Base-by-base conservation (phyloP, 2,329 filamentous ascomycete species). In the Calonectria henricotiae region DNA sequence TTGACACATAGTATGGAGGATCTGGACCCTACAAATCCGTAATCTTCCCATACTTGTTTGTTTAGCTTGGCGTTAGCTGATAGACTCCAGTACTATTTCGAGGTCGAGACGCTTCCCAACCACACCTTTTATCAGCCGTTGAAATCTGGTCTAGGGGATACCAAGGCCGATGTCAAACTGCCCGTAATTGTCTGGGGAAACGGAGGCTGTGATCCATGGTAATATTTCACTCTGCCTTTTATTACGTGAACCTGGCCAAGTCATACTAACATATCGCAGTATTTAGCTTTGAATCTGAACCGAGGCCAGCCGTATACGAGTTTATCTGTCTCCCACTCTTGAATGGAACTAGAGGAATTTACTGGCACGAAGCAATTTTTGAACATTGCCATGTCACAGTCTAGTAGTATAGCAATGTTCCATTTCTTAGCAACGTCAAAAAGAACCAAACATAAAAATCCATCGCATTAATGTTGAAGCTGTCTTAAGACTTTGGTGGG, bases 401-500 rank as follows among this genome's bases (percentile, higher is more conserved):
- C 12, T 37, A 37, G 6, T 20, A 5, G 5, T 30, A 30, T 30
- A 30, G 7, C 7, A 30, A 30, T 30, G 4, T 30, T 30, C 27
- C 7, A 30, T 30, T 30, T 30, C 7, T 30, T 5, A 30, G 7
- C 7, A 30, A 30, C 27, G 6, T n/a, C 20, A 20, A 44, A 46
- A 5, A 46, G 20, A 27, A 55, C 5, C 4, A 39, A 20, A 25
- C 0, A 37, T 23, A 47, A 4, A 32, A 32, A 11, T 15, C 6
- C 13, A 13, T n/a, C 17, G 12, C 7, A 64, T 60, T 11, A 66
- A 11, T 70, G 66, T 1, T 55, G 62, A 37, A 76, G 65, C 9
- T 30, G 41, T 43, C 62, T 69, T 49, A 76, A 51, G 5, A 75
- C 25, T 37, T 49, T 62, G 12, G 67, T 41, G 13, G 71, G 67